phyloP scores from a whole-genome alignment of 2,329 filamentous ascomycete genomes.

The Tolypocladium endophyticum region DNA sequence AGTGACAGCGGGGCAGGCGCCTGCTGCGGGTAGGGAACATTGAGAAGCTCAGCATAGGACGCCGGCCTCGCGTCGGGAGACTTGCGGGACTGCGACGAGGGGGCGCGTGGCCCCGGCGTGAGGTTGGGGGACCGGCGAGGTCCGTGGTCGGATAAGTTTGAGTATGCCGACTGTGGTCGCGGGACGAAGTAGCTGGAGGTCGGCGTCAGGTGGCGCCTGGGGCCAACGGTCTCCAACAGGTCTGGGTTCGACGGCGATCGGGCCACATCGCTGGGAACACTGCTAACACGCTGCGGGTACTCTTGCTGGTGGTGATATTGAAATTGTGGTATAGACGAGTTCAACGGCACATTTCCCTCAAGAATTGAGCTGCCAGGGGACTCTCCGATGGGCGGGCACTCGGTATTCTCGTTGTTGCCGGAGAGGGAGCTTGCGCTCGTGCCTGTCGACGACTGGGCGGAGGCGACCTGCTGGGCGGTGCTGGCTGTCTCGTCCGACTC shows the following conservation, averaged over 20 bases:
- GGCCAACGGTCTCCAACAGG: constrained; percentile 36
- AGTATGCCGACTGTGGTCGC: constrained; percentile 69
- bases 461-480: constrained; percentile 35
- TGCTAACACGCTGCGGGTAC: constrained; percentile 29
- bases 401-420: constrained; percentile 35
- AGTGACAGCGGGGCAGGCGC: constrained; percentile 55
- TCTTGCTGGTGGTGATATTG: constrained; percentile 53
- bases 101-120: constrained; percentile 30
- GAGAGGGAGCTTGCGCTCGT: constrained; percentile 48
- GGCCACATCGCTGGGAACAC: constrained; percentile 29
- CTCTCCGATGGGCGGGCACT: constrained; percentile 31
- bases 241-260: constrained; percentile 40
- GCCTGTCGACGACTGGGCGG: constrained; percentile 40
- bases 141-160: constrained; percentile 58
- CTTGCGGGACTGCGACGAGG: constrained; percentile 39
- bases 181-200: constrained; percentile 45
- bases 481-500: constrained; percentile 42
- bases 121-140: constrained; percentile 48
- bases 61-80: constrained; percentile 44
- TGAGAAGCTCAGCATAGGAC: constrained; percentile 50
- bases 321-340: constrained; percentile 41
- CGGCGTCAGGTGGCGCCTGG: constrained; percentile 54
- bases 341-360: constrained; percentile 30
- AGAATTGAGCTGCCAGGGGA: constrained; percentile 41
- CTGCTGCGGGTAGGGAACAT: constrained; percentile 71